Evolutionary conservation across 2,329 filamentous ascomycete species (phyloP).

Genomic region (Fusarium gaditjirri): DNA sequence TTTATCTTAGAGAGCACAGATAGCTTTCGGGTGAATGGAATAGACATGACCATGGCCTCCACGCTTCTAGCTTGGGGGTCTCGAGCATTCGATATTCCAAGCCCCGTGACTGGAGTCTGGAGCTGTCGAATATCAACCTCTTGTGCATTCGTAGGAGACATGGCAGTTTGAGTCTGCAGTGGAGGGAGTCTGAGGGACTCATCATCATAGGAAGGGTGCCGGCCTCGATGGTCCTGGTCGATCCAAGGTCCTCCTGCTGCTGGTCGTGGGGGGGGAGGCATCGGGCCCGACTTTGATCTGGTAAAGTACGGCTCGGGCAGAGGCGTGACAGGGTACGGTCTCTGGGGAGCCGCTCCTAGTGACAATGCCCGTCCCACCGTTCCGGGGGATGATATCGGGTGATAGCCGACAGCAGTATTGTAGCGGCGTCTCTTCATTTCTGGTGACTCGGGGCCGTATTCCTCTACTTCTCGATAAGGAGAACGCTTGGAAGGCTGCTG

Average conservation of each 20-base stretch:
- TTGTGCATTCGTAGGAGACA: conserved; percentile 44
- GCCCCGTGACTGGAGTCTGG: conserved; percentile 43
- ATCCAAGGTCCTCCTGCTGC: conserved; percentile 45
- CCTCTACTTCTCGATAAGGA: conserved; percentile 46
- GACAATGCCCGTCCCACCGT: conserved; percentile 33
- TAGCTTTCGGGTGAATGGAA: conserved; percentile 80
- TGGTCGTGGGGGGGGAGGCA: conserved; percentile 67
- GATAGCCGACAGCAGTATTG: conserved; percentile 55
- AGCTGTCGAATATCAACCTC: conserved; percentile 44
- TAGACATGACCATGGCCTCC: conserved; percentile 78
- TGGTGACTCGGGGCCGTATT: conserved; percentile 55
- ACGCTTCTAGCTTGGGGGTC: conserved; percentile 58
- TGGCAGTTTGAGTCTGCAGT: conserved; percentile 57
- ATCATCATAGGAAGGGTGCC: conserved; percentile 60
- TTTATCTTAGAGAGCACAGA: conserved; percentile 80
- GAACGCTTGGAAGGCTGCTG: conserved; percentile 39
- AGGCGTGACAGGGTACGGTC: conserved; percentile 41
- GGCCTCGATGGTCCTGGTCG: conserved; percentile 47
- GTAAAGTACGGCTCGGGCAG: conserved; percentile 48
- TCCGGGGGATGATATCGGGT: conserved; percentile 34
- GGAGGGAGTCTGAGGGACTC: conserved; percentile 66
- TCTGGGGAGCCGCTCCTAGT: conserved; percentile 35
- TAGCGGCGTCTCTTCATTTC: conserved; percentile 73
- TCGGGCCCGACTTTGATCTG: conserved; percentile 53
- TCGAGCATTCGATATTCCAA: conserved; percentile 37